Percentiles rank a stretch among this genome's conserved stretches.
Evolutionary conservation across 768 basidiomycete species (phyloP).

Genomic region (Fomitopsis serialis): DNA sequence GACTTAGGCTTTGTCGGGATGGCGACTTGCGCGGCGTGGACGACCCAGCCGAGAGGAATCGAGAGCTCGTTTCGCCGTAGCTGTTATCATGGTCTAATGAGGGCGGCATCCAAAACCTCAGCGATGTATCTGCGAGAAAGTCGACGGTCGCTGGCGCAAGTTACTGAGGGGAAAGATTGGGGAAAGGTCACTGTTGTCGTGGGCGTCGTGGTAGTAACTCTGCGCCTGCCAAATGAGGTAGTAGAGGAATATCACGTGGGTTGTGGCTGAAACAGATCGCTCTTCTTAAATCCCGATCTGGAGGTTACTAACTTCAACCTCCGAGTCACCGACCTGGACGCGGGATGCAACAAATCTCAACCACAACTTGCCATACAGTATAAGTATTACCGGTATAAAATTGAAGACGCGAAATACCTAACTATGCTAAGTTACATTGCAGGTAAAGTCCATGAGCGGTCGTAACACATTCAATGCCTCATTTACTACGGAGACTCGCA

Average conservation of each 20-base stretch:
- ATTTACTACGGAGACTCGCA: too few species aligned
- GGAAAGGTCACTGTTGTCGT: not conserved
- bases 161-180: not conserved
- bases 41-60: constrained; percentile 24
- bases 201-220: constrained; percentile 2
- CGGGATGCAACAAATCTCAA: too few species aligned
- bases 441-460: too few species aligned
- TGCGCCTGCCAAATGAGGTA: not conserved
- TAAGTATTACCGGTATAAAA: too few species aligned
- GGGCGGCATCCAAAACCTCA: not conserved
- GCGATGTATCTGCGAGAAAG: not conserved
- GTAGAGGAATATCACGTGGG: not conserved
- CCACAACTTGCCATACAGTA: too few species aligned
- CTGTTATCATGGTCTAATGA: not conserved
- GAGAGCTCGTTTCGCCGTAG: constrained; percentile 13
- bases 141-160: not conserved
- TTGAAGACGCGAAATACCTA: too few species aligned
- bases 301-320: not conserved
- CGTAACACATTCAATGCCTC: too few species aligned
- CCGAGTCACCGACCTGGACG: too few species aligned
- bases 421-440: too few species aligned
- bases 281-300: not conserved
- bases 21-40: constrained; percentile 25
- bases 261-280: not conserved
- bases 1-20: constrained; percentile 23